Percentiles rank a stretch among this genome's conserved stretches.
These are phyloP conservation scores for Neonothopanus nambi DNA, from an alignment of 1,284 basidiomycete genomes.

Conservation along the genomic window DNA sequence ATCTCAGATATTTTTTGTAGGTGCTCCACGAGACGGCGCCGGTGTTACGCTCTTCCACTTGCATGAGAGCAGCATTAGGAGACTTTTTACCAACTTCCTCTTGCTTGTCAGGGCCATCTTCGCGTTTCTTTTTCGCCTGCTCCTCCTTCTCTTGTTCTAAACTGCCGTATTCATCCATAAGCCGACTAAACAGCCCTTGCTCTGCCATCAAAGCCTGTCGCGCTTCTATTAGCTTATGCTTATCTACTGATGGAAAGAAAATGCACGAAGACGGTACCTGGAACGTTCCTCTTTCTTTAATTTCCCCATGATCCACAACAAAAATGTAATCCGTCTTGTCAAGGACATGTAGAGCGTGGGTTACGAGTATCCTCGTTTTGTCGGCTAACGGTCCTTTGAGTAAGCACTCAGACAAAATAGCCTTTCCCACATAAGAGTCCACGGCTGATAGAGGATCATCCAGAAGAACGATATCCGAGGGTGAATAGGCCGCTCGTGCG, in stretches of 20 bases:
- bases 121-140: background rate
- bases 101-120: slow-evolving; percentile 24
- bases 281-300: slow-evolving; percentile 67
- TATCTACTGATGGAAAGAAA: background rate
- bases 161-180: slow-evolving; percentile 65
- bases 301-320: slow-evolving; percentile 69
- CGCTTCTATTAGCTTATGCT: background rate
- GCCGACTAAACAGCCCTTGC: slow-evolving; percentile 53
- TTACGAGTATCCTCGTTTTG: slow-evolving; percentile 76
- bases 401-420: slow-evolving; percentile 62
- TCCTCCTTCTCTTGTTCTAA: slow-evolving; percentile 32
- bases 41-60: slow-evolving; percentile 53
- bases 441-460: slow-evolving; percentile 76
- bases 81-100: slow-evolving; percentile 18
- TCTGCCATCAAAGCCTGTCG: slow-evolving; percentile 51
- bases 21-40: slow-evolving; percentile 52
- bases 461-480: slow-evolving; percentile 71
- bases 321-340: slow-evolving; percentile 71
- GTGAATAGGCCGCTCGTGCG: slow-evolving; percentile 79
- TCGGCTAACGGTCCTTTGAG: slow-evolving; percentile 54
- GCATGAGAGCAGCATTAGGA: slow-evolving; percentile 39
- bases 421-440: slow-evolving; percentile 68
- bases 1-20: slow-evolving; percentile 56
- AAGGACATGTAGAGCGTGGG: slow-evolving; percentile 74
- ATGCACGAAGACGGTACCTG: slow-evolving; percentile 32